These are phyloP conservation scores for Prunus yedoensis DNA, from an alignment of 331 rosid species.

Conservation along the genomic window DNA sequence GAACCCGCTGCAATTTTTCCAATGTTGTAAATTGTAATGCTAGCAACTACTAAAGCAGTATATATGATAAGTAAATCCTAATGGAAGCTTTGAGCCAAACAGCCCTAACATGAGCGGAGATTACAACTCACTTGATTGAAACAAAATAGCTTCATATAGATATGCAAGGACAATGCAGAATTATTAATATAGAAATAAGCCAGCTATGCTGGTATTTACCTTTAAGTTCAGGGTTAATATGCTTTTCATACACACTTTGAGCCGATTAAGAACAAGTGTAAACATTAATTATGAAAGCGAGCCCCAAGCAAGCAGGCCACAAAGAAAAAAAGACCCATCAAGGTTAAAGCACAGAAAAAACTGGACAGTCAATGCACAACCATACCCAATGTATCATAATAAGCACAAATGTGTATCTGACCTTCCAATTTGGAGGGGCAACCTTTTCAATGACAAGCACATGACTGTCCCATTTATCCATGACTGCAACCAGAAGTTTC, in stretches of 20 bases:
- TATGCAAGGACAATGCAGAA: too few relatives aligned
- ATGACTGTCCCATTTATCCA: conserved; percentile 76
- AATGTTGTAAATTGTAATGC: conserved; percentile 6
- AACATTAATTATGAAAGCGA: conserved; percentile 5
- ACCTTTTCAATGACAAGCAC: conserved; percentile 62
- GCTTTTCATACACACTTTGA: neutral
- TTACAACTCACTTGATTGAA: neutral
- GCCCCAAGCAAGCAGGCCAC: neutral
- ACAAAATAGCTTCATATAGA: too few relatives aligned
- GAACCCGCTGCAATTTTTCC: neutral
- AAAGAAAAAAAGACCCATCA: neutral
- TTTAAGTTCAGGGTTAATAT: too few relatives aligned
- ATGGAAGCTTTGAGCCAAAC: neutral
- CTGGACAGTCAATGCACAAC: neutral
- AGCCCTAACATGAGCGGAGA: neutral
- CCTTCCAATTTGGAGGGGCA: conserved; percentile 92
- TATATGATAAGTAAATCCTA: neutral
- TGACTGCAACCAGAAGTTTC: conserved; percentile 81
- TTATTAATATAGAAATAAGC: too few relatives aligned
- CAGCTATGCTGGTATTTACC: too few relatives aligned
- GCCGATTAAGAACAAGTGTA: neutral
- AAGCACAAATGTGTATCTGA: conserved; percentile 16
- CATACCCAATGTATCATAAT: conserved; percentile 8
- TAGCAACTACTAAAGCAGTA: neutral
- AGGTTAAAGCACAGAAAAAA: neutral